A percentile compares a stretch with the other conserved stretches of the same genome.
phyloP scores from a whole-genome alignment of 2,329 filamentous ascomycete genomes.

The Nigrograna mackinnonii region DNA sequence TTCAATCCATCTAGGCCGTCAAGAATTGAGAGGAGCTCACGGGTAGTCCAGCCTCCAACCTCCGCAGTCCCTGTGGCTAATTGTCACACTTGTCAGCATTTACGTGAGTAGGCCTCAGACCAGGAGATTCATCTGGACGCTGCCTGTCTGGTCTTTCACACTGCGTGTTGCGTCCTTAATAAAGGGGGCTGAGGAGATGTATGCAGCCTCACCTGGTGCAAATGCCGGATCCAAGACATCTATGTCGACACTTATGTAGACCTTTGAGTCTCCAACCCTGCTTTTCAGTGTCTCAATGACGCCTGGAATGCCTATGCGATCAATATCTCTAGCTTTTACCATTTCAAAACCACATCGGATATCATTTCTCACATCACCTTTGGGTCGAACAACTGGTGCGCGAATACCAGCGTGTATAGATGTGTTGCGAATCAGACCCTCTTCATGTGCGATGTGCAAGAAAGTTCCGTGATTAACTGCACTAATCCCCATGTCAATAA shows the following conservation, averaged over 20 bases:
- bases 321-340: conserved; percentile 59
- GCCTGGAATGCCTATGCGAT: conserved; percentile 51
- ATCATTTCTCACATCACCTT: conserved; percentile 60
- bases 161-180: too few relatives aligned
- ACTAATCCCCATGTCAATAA: conserved; percentile 10
- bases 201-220: conserved; percentile 55
- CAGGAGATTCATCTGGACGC: too few relatives aligned
- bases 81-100: background rate
- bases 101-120: background rate
- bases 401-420: conserved; percentile 67
- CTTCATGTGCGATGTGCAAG: conserved; percentile 65
- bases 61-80: conserved; percentile 63
- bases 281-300: conserved; percentile 54
- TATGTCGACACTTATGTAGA: conserved; percentile 62
- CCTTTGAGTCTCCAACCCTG: conserved; percentile 55
- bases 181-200: too few relatives aligned
- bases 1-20: conserved; percentile 62
- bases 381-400: conserved; percentile 54
- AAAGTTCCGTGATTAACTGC: conserved; percentile 66
- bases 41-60: conserved; percentile 64
- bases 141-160: too few relatives aligned
- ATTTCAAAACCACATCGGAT: conserved; percentile 62
- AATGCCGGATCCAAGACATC: conserved; percentile 61
- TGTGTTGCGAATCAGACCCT: conserved; percentile 61
- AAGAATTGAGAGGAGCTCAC: conserved; percentile 62